phyloP scores from a whole-genome alignment of 1,284 basidiomycete genomes.

The Ceratobasidium sp. region DNA sequence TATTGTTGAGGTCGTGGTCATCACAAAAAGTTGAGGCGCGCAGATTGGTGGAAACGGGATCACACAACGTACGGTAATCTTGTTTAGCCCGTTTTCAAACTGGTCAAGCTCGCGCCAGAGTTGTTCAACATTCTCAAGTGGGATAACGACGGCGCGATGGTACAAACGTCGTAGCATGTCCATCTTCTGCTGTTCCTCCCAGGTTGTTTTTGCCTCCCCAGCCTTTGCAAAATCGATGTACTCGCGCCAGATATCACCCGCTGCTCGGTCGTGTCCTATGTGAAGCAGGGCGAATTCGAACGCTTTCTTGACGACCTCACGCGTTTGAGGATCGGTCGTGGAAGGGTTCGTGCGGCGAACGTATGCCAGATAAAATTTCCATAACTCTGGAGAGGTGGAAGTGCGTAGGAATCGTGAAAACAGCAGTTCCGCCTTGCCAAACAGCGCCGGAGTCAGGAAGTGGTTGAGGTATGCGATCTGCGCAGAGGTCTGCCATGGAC shows the following conservation, averaged over 20 bases:
- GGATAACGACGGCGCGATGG: slow-evolving; percentile 93
- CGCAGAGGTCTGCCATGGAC: slow-evolving; percentile 62
- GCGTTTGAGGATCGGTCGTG: slow-evolving; percentile 68
- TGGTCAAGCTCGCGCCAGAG: slow-evolving; percentile 96
- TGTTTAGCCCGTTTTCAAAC: slow-evolving; percentile 93
- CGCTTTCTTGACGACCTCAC: slow-evolving; percentile 85
- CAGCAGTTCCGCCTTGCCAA: slow-evolving; percentile 78
- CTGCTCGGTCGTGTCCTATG: slow-evolving; percentile 78
- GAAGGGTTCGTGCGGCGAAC: slow-evolving; percentile 62
- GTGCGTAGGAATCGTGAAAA: slow-evolving; percentile 86
- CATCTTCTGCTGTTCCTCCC: slow-evolving; percentile 97
- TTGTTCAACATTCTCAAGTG: slow-evolving; percentile 91
- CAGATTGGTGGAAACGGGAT: slow-evolving; percentile 30
- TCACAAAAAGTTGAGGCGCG: neutral
- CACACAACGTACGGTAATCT: slow-evolving; percentile 74
- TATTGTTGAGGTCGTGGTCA: slow-evolving; percentile 23
- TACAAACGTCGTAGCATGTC: slow-evolving; percentile 93
- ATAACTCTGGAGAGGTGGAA: slow-evolving; percentile 87
- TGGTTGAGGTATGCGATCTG: slow-evolving; percentile 88
- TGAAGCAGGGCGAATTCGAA: slow-evolving; percentile 95
- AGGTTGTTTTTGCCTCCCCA: slow-evolving; percentile 82
- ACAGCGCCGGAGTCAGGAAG: slow-evolving; percentile 72
- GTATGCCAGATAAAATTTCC: slow-evolving; percentile 87
- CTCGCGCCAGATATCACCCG: slow-evolving; percentile 69
- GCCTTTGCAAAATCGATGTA: slow-evolving; percentile 87